Evolutionary conservation across 768 basidiomycete species (phyloP), one percentile per base, ranked within the genome.

Genomic region (Phylloporus arenicola): DNA sequence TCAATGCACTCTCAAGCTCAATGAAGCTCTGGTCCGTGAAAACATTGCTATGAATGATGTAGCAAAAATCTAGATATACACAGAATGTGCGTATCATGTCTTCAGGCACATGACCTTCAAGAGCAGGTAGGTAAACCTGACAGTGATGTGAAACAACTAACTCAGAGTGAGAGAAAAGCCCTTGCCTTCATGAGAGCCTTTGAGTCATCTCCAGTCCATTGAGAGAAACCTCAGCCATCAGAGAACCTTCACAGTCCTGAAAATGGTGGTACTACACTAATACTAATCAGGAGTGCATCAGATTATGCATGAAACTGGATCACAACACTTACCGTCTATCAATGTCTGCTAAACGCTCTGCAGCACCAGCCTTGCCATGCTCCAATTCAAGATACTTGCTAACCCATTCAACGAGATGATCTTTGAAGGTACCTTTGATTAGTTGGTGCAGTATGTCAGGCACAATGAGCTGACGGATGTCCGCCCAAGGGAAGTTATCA

Each of bases 131-230:
- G 20, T 40, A 40, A 20, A 40, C 39, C 71, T 38, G 9, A 10
- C 12, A 16, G 69, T 34, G 68, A 68, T 43, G 69, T 65, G 6
- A n/a, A 11, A 8, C 7, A 8, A 20, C 4, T 16, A 7, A 33
- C 9, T 17, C 17, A 1, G 19, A 38, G 9, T 20, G 6, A 6
- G 8, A 20, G n/a, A 16, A 38, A 20, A 29, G 9, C 9, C 6
- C 17, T 25, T 4, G 20, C 22, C 35, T 37, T 37, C 35, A 37
- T 37, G 3, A 37, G 17, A 6, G 41, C 41, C 6, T 42, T 42
- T 4, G 25, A 42, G 11, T 42, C 41, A n/a, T 42, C 16, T 3
- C 25, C 25, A 8, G n/a, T 43, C 41, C 25, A 43, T 17, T 43
- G 25, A 6, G 14, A n/a, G 16, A 43, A 43, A 3, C 16, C 4